These are phyloP conservation scores for Rhizomucor pusillus DNA, from an alignment of 371 early-diverging fungal species.

Conservation along the genomic window DNA sequence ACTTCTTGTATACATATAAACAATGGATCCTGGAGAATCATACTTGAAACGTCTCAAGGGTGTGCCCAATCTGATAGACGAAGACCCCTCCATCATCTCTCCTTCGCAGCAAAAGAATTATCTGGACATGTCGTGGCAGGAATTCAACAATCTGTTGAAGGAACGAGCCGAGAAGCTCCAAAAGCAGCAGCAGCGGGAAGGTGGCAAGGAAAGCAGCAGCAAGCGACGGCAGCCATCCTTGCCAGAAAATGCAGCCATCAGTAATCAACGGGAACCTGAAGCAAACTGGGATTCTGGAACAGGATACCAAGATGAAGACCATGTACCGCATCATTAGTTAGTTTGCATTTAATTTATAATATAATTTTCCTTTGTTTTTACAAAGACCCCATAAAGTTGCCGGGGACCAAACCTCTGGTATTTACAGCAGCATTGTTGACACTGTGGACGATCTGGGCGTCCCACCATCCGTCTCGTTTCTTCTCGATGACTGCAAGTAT, in stretches of 20 bases:
- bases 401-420: conserved; percentile 22
- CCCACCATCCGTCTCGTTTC: conserved; percentile 31
- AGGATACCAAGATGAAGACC: conserved; percentile 18
- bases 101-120: conserved; percentile 16
- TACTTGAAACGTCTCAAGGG: conserved; percentile 42
- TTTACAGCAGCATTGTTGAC: neutral
- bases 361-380: too few relatives aligned
- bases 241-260: conserved; percentile 6
- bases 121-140: conserved; percentile 14
- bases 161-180: conserved; percentile 1
- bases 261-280: conserved; percentile 5
- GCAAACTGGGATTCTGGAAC: conserved; percentile 19
- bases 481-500: conserved; percentile 22
- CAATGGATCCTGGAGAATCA: conserved; percentile 46
- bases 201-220: neutral
- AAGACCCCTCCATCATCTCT: conserved; percentile 40
- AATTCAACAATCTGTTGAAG: conserved; percentile 7
- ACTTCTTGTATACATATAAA: neutral
- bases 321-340: conserved; percentile 12
- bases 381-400: conserved; percentile 19
- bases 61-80: conserved; percentile 41
- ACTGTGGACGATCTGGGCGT: conserved; percentile 20
- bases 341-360: too few relatives aligned
- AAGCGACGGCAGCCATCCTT: neutral
- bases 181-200: neutral